Percentiles rank a stretch among this genome's conserved stretches.
Conservation (phyloP, 2,329 filamentous ascomycete genomes). For the Aspergillus tamarii region DNA sequence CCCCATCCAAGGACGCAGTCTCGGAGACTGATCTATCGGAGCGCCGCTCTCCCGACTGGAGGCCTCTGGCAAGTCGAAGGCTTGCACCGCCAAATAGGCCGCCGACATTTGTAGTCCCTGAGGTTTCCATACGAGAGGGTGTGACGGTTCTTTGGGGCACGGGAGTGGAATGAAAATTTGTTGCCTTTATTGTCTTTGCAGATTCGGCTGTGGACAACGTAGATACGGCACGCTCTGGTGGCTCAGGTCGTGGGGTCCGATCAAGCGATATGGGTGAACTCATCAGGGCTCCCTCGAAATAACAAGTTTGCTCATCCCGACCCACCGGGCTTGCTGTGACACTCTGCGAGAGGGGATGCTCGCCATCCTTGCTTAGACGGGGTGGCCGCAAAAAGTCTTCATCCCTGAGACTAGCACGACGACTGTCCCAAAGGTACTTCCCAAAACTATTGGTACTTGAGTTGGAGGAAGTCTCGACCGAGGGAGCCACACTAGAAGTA, state of each 20-base stretch:
- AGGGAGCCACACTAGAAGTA: constrained; percentile 58
- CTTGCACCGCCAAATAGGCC: constrained; percentile 46
- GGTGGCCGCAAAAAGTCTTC: constrained; percentile 58
- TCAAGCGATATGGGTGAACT: constrained; percentile 27
- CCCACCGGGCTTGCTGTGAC: constrained; percentile 69
- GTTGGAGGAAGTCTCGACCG: constrained; percentile 57
- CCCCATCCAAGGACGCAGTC: constrained; percentile 37
- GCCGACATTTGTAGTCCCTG: constrained; percentile 38
- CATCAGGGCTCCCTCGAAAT: constrained; percentile 34
- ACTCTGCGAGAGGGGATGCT: constrained; percentile 77
- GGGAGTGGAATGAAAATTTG: constrained; percentile 29
- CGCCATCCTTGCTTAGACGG: constrained; percentile 56
- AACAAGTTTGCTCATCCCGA: constrained; percentile 37
- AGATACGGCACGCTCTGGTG: constrained; percentile 45
- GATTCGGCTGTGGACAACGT: constrained; percentile 52
- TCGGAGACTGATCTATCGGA: constrained; percentile 40
- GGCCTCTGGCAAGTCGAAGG: constrained; percentile 38
- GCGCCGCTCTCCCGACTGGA: constrained; percentile 43
- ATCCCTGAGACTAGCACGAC: constrained; percentile 62
- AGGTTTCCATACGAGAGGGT: constrained; percentile 33
- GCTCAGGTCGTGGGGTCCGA: constrained; percentile 39
- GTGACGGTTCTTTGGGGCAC: constrained; percentile 30
- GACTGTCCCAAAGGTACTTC: constrained; percentile 52
- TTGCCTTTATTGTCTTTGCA: constrained; percentile 47
- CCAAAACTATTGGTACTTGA: constrained; percentile 59